Percentiles rank a stretch among this genome's conserved stretches.
Evolutionary conservation across 371 early-diverging fungal genomes (phyloP).

Genomic region (Mortierella sp.): DNA sequence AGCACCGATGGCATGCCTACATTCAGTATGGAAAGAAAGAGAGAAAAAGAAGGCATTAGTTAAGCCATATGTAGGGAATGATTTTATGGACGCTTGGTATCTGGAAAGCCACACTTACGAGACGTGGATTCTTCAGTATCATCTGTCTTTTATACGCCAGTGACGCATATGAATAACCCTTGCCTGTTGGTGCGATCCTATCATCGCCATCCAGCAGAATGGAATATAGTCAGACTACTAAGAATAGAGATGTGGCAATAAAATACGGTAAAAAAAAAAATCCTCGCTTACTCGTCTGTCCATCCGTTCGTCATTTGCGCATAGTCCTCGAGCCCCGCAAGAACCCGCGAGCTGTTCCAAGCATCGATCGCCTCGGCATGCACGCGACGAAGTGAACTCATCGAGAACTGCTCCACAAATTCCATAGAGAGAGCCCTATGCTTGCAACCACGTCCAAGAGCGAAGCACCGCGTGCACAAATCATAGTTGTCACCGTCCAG

Average conservation of each 20-base stretch:
- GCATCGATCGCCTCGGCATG: slow-evolving; percentile 22
- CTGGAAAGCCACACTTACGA: background rate
- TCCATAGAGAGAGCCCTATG: slow-evolving; percentile 27
- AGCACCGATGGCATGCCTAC: slow-evolving; percentile 22
- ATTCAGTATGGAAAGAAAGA: background rate
- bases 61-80: no score
- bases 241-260: background rate
- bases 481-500: slow-evolving; percentile 26
- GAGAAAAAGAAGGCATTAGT: background rate
- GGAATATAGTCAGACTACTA: background rate
- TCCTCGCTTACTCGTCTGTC: slow-evolving; percentile 14
- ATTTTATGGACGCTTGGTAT: no score
- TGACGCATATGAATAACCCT: slow-evolving; percentile 8
- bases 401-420: slow-evolving; percentile 41
- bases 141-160: slow-evolving; percentile 16
- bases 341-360: slow-evolving; percentile 33
- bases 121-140: background rate
- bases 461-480: slow-evolving; percentile 26
- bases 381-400: slow-evolving; percentile 18
- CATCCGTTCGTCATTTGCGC: slow-evolving; percentile 11
- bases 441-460: slow-evolving; percentile 42
- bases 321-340: slow-evolving; percentile 4
- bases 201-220: no score
- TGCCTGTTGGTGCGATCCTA: slow-evolving; percentile 2
- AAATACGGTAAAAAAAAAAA: background rate